phyloP scores from a whole-genome alignment of 2,329 filamentous ascomycete species.

The Hypoxylon sp. region DNA sequence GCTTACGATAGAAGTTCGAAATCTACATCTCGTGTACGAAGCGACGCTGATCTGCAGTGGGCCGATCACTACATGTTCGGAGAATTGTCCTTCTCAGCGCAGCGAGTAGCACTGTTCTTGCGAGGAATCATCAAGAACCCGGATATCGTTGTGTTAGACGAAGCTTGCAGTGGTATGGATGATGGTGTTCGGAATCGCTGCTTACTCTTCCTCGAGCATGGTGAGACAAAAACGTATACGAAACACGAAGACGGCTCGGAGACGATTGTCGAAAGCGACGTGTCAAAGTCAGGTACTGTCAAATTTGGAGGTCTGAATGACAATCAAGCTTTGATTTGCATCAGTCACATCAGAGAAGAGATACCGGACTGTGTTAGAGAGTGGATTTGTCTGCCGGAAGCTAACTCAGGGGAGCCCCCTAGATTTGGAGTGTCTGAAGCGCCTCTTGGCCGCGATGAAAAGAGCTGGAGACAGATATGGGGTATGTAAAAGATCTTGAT shows the following conservation, averaged over 20 bases:
- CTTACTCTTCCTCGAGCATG: slow-evolving; percentile 80
- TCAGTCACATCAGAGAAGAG: slow-evolving; percentile 92
- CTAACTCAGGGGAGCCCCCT: slow-evolving; percentile 72
- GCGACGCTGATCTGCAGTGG: slow-evolving; percentile 67
- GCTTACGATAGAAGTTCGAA: slow-evolving; percentile 51
- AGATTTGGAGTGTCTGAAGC: slow-evolving; percentile 76
- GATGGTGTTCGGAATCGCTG: slow-evolving; percentile 88
- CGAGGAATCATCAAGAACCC: slow-evolving; percentile 84
- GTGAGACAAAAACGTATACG: slow-evolving; percentile 66
- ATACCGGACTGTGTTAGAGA: slow-evolving; percentile 86
- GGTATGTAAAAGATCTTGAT: slow-evolving; percentile 54
- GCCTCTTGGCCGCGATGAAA: slow-evolving; percentile 70
- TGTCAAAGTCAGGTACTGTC: slow-evolving; percentile 61
- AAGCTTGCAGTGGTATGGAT: slow-evolving; percentile 90
- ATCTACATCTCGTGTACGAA: slow-evolving; percentile 26
- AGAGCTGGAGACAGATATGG: slow-evolving; percentile 78
- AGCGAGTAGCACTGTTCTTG: slow-evolving; percentile 88
- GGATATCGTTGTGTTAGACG: slow-evolving; percentile 87
- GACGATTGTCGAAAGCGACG: slow-evolving; percentile 63
- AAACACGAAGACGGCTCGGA: slow-evolving; percentile 53
- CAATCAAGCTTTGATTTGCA: slow-evolving; percentile 88
- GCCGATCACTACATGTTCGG: slow-evolving; percentile 78
- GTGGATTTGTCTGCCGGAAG: slow-evolving; percentile 88
- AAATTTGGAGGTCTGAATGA: slow-evolving; percentile 74
- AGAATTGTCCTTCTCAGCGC: slow-evolving; percentile 82